Evolutionary conservation across 257 asterid species (phyloP).

Genomic region (Euphrasia confusa): DNA sequence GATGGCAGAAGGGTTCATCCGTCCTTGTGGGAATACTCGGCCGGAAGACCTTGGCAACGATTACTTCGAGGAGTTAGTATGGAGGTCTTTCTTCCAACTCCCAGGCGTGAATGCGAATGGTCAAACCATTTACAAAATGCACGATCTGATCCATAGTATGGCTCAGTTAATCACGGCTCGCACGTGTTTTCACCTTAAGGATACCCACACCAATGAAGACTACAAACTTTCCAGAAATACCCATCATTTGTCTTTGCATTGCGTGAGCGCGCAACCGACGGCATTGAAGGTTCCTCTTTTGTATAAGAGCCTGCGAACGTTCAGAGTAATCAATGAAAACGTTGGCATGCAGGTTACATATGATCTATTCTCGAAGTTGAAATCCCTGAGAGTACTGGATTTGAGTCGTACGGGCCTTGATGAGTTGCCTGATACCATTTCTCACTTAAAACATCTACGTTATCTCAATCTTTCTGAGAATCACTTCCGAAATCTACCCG

Average conservation of each 20-base stretch:
- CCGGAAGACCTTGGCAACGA: not conserved
- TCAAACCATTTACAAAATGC: not conserved
- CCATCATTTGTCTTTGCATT: not conserved
- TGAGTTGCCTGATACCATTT: constrained; percentile 30
- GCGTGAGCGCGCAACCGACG: not conserved
- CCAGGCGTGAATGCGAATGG: not conserved
- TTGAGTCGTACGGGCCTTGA: constrained; percentile 33
- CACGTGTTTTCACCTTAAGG: not conserved
- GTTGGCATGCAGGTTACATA: constrained; percentile 17
- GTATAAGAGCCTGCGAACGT: not conserved
- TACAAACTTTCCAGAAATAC: not conserved
- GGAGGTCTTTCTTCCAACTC: not conserved
- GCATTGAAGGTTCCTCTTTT: not conserved
- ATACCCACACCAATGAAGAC: not conserved
- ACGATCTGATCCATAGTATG: not conserved
- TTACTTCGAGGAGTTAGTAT: not conserved
- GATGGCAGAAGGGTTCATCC: constrained; percentile 1
- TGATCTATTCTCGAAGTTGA: constrained; percentile 30
- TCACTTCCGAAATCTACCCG: constrained; percentile 28
- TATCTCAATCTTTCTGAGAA: constrained; percentile 41
- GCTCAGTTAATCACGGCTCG: not conserved
- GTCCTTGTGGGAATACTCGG: not conserved
- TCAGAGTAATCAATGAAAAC: not conserved
- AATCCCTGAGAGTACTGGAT: constrained; percentile 34
- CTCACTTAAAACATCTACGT: constrained; percentile 38